Conservation (phyloP, 768 basidiomycete species). For the Boletales sp. region DNA sequence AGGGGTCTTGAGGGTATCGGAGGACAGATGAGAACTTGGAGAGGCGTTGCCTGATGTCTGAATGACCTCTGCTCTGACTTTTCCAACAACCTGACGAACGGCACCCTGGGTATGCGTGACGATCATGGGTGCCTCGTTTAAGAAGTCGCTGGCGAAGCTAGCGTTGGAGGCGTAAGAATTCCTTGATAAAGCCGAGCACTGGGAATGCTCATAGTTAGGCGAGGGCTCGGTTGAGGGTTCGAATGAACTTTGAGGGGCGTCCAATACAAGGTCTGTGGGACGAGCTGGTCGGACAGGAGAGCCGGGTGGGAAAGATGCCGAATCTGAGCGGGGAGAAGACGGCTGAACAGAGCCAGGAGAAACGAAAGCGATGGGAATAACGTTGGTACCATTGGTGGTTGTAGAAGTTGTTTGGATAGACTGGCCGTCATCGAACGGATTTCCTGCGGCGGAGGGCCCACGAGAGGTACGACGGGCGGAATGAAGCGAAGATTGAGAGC, state of each 20-base stretch:
- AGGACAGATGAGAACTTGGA: constrained; percentile 24
- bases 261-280: constrained; percentile 56
- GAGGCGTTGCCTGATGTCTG: constrained; percentile 46
- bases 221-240: constrained; percentile 38
- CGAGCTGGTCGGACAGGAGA: constrained; percentile 55
- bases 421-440: constrained; percentile 74
- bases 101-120: constrained; percentile 62
- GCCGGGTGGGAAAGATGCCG: constrained; percentile 17
- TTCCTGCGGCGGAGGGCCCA: constrained; percentile 31
- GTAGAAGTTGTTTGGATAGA: constrained; percentile 77
- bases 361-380: constrained; percentile 83
- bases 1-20: constrained; percentile 42
- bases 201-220: constrained; percentile 43
- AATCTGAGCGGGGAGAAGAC: constrained; percentile 34
- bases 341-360: constrained; percentile 47
- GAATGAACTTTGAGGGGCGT: constrained; percentile 62
- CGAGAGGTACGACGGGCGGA: constrained; percentile 15
- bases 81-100: constrained; percentile 70
- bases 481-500: constrained; percentile 35
- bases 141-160: constrained; percentile 74
- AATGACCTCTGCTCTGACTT: constrained; percentile 78
- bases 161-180: constrained; percentile 73
- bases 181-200: constrained; percentile 53
- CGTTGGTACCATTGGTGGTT: constrained; percentile 77
- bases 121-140: constrained; percentile 80